Base-by-base conservation (phyloP, 805 yeast species). In the Candida nemodendra region DNA sequence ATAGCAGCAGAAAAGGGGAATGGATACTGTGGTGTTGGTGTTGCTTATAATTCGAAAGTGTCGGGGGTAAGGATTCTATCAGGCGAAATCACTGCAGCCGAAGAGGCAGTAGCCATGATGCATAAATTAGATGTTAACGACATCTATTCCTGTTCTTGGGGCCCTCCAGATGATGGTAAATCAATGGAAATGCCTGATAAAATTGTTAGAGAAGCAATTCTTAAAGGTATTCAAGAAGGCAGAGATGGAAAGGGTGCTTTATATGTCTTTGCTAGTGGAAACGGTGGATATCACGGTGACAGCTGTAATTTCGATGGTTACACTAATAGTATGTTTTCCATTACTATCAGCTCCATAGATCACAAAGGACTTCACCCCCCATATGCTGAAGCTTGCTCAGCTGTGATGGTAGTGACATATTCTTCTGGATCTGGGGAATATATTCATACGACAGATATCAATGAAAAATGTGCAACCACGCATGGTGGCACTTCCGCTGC, bases 401-500 rank as follows among this genome's bases (percentile, higher is more conserved):
- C 99, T 1, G 95, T 91, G 17, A 72, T 93, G 79, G 95, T 84
- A 13, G 95, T 87, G 2, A 89, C 98, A 0, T 93, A 89, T 56
- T 82, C 95, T 3, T 86, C 96, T 2, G 97, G 97, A 1, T 79
- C 90, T 3, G 85, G 86, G 24, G 95, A 87, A 56, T 84, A 79
- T 54, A 91, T 93, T 40, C 90, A 85, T 56, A 85, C 98, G 5
- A 84, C 96, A 2, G 95, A 86, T 57, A 72, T 86, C 29, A 70
- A 79, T 34, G 72, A 74, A 5, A 62, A 66, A 48, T 93, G 99
- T 61, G 68, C 95, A 2, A 72, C 72, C 26, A 61, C 51, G 18
- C 99, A 93, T 61, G 96, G 97, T 9, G 99, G 99, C 15, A 93
- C 99, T 0, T 91, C 98, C 16, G 99, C 99, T 0, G 97, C 99